Evolutionary conservation across 352 stramenopile species (phyloP).

Genomic region (Pythium phragmitis): DNA sequence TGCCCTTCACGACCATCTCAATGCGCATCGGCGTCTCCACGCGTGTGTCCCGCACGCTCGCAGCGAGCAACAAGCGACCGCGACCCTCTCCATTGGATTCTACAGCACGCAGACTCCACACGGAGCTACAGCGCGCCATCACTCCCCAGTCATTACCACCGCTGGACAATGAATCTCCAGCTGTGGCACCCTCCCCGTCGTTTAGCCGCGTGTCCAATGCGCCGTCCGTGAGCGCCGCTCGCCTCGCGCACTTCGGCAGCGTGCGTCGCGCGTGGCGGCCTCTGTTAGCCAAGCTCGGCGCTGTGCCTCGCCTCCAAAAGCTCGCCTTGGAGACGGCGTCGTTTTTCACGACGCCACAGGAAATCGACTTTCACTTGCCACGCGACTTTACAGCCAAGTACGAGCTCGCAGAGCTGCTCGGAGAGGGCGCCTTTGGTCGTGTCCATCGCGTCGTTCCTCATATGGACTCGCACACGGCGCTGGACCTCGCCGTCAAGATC

Average conservation of each 20-base stretch:
- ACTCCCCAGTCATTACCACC: not conserved
- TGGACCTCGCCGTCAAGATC: slow-evolving; percentile 79
- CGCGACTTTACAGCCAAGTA: slow-evolving; percentile 58
- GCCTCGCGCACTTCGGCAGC: slow-evolving; percentile 38
- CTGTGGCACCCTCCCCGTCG: slow-evolving; percentile 1
- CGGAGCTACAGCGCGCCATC: not conserved
- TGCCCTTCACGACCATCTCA: not conserved
- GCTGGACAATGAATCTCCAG: not conserved
- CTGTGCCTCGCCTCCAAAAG: slow-evolving; percentile 47
- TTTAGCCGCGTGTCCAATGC: slow-evolving; percentile 28
- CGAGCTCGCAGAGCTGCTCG: slow-evolving; percentile 48
- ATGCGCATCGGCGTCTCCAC: not conserved
- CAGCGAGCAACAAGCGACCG: not conserved
- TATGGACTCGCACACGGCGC: slow-evolving; percentile 11
- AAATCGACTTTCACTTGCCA: slow-evolving; percentile 69
- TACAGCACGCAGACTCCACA: not conserved
- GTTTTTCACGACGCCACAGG: slow-evolving; percentile 56
- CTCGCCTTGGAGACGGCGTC: slow-evolving; percentile 52
- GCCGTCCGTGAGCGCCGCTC: slow-evolving; percentile 13
- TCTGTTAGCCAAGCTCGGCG: slow-evolving; percentile 38
- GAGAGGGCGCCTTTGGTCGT: slow-evolving; percentile 67
- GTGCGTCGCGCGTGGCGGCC: slow-evolving; percentile 60
- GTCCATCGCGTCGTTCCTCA: slow-evolving; percentile 52
- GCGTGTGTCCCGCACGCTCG: not conserved
- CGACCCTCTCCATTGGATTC: not conserved